Evolutionary conservation across 1,139 yeast species (phyloP), one percentile per base, ranked within the genome.

Genomic region (Magnusiomyces paraingens): DNA sequence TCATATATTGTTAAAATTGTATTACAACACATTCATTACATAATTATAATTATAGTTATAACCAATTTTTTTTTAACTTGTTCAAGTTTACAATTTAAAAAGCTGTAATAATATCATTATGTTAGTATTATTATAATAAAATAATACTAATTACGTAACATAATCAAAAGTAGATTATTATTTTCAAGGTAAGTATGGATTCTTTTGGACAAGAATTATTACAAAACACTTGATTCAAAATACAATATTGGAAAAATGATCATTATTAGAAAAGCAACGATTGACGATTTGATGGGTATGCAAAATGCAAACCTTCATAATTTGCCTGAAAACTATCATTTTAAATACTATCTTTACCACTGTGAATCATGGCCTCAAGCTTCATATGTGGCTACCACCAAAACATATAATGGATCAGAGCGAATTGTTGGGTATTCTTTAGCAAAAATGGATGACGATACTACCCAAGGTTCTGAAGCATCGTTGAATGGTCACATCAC

Each of bases 331-430:
- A 93, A 93, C 71, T 93, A 93, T 68, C 86, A 86, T 61, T 75
- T 91, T 71, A 91, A 91, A 71, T 93, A 91, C 71, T 93, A 91
- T 70, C 80, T 94, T 79, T 93, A 93, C 70, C 99, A 93, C 70
- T 80, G 90, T 18, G 74, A 91, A 55, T 85, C 97, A 45, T 93
- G 99, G 99, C 99, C 99, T 1, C 96, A 93, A 69, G 95, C 95
- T 6, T 88, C 96, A 51, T 93, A 84, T 73, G 99, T 93, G 39
- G 99, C 99, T 22, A 85, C 94, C 1, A 87, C 94, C 1, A 82
- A 79, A 1, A 79, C 75, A 52, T 63, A 70, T 14, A 68, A 65
- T 26, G 76, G 73, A 22, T 71, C 69, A 22, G 96, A 88, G 67
- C 85, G 88, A 61, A 78, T 93, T 49, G 95, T 93, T 40, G 99